Conservation (phyloP, 1,284 basidiomycete species). For the Ganoderma multipileum region DNA sequence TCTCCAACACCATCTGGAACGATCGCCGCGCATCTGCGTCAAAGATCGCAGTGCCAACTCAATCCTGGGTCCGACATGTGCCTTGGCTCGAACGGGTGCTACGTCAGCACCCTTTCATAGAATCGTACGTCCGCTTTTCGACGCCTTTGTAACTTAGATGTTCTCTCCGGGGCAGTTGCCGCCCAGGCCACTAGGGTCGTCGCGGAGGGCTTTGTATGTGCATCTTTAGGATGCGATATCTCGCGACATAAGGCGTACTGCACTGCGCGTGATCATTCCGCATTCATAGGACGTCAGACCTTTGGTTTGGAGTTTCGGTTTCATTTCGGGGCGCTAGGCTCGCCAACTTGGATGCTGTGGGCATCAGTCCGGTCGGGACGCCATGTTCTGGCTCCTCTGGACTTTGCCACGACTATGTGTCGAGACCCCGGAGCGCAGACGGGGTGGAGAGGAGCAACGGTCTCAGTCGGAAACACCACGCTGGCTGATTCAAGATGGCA, state of each 20-base stretch:
- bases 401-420: constrained; percentile 25
- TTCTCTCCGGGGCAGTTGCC: constrained; percentile 29
- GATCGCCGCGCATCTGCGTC: constrained; percentile 47
- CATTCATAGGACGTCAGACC: too few species aligned
- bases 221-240: too few species aligned
- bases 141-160: constrained; percentile 46
- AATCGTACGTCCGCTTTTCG: constrained; percentile 44
- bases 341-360: too few species aligned
- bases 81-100: constrained; percentile 43
- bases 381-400: constrained; percentile 38
- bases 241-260: too few species aligned
- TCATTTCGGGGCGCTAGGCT: too few species aligned
- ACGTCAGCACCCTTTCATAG: constrained; percentile 24
- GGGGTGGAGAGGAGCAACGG: constrained; percentile 17
- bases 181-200: constrained; percentile 43
- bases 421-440: too few species aligned
- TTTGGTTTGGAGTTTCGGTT: too few species aligned
- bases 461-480: constrained; percentile 5
- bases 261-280: too few species aligned
- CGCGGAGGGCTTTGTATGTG: constrained; percentile 39
- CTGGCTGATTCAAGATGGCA: constrained; percentile 19
- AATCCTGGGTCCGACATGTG: constrained; percentile 46
- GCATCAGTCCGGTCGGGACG: too few species aligned
- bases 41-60: constrained; percentile 47
- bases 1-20: constrained; percentile 36